These are phyloP conservation scores for Peniophora sp. DNA, from an alignment of 1,284 basidiomycete genomes.

Conservation along the genomic window DNA sequence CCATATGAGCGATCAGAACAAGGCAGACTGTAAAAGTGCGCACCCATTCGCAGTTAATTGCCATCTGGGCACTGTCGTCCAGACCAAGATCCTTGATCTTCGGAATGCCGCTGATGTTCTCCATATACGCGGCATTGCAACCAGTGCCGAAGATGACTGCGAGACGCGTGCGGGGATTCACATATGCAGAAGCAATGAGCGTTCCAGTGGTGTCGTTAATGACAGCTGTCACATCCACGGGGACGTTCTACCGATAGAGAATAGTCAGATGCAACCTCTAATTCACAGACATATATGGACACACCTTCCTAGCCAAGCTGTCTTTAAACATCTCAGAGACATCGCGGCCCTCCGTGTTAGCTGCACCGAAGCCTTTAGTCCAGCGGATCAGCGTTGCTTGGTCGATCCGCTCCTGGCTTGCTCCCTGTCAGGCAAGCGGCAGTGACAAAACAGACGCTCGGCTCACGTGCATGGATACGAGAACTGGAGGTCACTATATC, in stretches of 20 bases:
- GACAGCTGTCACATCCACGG: constrained; percentile 74
- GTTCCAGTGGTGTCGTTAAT: constrained; percentile 99
- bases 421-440: background rate
- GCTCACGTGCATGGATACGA: constrained; percentile 87
- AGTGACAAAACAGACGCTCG: constrained; percentile 7
- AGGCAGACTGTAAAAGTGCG: constrained; percentile 13
- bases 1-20: constrained; percentile 1
- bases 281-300: constrained; percentile 15
- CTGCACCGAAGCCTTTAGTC: constrained; percentile 97
- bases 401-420: constrained; percentile 86
- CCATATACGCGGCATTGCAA: constrained; percentile 98
- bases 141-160: constrained; percentile 98
- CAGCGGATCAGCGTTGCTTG: constrained; percentile 94
- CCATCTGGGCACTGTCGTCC: constrained; percentile 71
- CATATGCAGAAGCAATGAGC: constrained; percentile 94
- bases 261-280: constrained; percentile 2
- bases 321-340: constrained; percentile 89
- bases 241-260: constrained; percentile 42
- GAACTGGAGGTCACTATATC: constrained; percentile 46
- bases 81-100: constrained; percentile 78
- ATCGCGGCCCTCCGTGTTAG: constrained; percentile 89
- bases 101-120: constrained; percentile 68
- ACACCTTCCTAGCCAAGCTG: constrained; percentile 69
- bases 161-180: constrained; percentile 85
- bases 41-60: constrained; percentile 96